phyloP scores from a whole-genome alignment of 2,329 filamentous ascomycete species.

The Sporothrix globosa region DNA sequence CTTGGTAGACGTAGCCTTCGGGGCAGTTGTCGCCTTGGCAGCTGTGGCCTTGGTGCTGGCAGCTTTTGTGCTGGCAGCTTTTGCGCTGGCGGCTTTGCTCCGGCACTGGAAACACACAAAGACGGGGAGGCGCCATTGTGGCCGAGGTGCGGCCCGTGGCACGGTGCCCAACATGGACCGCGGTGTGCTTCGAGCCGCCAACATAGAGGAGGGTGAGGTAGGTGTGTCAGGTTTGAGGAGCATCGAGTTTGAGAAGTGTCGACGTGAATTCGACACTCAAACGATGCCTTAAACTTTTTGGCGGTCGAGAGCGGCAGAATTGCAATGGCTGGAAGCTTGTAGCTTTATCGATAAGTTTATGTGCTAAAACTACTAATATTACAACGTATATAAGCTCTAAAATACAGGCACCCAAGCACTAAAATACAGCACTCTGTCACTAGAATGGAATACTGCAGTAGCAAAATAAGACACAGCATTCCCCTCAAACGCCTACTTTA shows the following conservation, averaged over 20 bases:
- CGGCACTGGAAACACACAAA: conserved; percentile 9
- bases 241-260: background rate
- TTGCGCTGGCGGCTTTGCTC: no score
- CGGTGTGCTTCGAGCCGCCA: conserved; percentile 2
- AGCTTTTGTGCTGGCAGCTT: background rate
- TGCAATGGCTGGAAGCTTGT: no score
- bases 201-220: conserved; percentile 25
- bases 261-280: no score
- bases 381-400: background rate
- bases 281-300: no score
- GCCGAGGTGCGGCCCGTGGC: background rate
- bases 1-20: background rate
- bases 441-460: background rate
- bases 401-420: background rate
- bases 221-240: background rate
- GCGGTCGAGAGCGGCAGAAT: no score
- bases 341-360: conserved; percentile 17
- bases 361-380: background rate
- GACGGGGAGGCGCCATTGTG: background rate
- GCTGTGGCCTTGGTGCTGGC: background rate
- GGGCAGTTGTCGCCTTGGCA: background rate
- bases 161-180: background rate
- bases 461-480: background rate
- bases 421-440: conserved; percentile 6
- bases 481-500: conserved; percentile 5